These are phyloP conservation scores for Mycena vulgaris DNA, from an alignment of 768 basidiomycete genomes.

Conservation along the genomic window DNA sequence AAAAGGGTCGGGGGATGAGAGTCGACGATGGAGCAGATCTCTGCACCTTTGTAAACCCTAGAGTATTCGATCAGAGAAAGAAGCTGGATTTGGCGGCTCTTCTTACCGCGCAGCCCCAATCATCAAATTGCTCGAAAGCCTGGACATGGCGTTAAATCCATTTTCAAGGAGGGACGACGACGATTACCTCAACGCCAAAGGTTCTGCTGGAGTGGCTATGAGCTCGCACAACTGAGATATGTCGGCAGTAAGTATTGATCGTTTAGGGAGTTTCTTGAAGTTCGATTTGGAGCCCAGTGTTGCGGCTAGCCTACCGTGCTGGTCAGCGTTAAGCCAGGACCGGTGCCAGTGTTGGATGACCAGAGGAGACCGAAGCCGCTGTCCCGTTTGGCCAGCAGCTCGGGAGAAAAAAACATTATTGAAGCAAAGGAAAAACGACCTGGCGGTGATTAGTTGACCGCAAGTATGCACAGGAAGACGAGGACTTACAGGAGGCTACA, in stretches of 20 bases:
- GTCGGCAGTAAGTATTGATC: conserved; percentile 88
- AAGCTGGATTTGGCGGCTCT: not conserved
- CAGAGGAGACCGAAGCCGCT: conserved; percentile 93
- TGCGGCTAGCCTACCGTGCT: conserved; percentile 81
- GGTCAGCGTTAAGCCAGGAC: not conserved
- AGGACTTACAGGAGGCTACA: conserved; percentile 11
- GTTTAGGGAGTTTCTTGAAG: conserved; percentile 86
- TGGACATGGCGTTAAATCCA: conserved; percentile 4
- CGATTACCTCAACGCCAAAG: conserved; percentile 78
- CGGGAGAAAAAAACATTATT: conserved; percentile 91
- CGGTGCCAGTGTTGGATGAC: conserved; percentile 53
- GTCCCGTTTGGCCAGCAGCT: conserved; percentile 84
- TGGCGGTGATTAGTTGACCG: not conserved
- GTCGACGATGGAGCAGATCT: not conserved
- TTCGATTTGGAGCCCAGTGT: conserved; percentile 91
- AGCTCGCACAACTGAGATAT: conserved; percentile 85
- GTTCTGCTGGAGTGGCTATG: conserved; percentile 88
- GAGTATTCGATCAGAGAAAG: not conserved
- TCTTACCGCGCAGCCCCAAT: conserved; percentile 90
- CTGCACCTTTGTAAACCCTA: conserved; percentile 62
- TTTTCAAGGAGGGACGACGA: not conserved
- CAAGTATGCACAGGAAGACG: too few species aligned
- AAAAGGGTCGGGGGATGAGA: not conserved
- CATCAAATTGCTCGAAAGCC: conserved; percentile 87
- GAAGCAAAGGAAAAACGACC: conserved; percentile 9